Percentiles rank a stretch among this genome's conserved stretches.
Conservation (phyloP, 495 filamentous ascomycete genomes). For the Neurospora cerealis region DNA sequence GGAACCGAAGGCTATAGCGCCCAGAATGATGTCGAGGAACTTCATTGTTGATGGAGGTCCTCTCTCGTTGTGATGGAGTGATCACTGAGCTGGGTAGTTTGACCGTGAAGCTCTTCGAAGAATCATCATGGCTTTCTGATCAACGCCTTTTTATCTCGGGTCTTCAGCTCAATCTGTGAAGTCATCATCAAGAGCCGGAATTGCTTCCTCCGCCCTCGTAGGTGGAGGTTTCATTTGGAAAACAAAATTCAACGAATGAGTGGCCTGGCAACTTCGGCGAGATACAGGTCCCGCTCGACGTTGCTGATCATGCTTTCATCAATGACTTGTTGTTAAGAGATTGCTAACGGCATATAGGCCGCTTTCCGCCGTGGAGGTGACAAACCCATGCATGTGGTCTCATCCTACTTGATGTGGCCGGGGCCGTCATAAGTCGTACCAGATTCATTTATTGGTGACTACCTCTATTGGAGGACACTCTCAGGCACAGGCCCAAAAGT, state of each 20-base stretch:
- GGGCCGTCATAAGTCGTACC: neutral
- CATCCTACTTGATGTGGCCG: neutral
- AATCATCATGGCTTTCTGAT: neutral
- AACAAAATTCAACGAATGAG: too few species aligned
- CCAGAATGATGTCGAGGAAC: constrained; percentile 26
- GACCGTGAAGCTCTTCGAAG: too few species aligned
- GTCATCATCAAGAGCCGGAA: constrained; percentile 9
- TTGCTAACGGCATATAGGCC: too few species aligned
- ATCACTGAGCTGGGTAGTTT: too few species aligned
- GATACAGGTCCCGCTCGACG: too few species aligned
- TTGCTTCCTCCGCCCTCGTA: constrained; percentile 15
- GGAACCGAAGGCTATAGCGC: constrained; percentile 21
- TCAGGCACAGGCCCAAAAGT: too few species aligned
- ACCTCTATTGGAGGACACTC: neutral
- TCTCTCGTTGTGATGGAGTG: neutral
- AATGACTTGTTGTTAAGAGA: too few species aligned
- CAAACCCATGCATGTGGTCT: neutral
- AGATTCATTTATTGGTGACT: neutral
- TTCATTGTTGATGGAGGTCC: constrained; percentile 19
- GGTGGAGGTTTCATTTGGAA: too few species aligned
- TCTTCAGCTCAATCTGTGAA: neutral
- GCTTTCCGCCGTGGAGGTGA: neutral
- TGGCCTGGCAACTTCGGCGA: too few species aligned
- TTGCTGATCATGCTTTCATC: too few species aligned
- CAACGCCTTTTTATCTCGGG: neutral